Evolutionary conservation across 495 filamentous ascomycete species (phyloP), one percentile per base, ranked within the genome.

Genomic region (Clohesyomyces aquaticus): DNA sequence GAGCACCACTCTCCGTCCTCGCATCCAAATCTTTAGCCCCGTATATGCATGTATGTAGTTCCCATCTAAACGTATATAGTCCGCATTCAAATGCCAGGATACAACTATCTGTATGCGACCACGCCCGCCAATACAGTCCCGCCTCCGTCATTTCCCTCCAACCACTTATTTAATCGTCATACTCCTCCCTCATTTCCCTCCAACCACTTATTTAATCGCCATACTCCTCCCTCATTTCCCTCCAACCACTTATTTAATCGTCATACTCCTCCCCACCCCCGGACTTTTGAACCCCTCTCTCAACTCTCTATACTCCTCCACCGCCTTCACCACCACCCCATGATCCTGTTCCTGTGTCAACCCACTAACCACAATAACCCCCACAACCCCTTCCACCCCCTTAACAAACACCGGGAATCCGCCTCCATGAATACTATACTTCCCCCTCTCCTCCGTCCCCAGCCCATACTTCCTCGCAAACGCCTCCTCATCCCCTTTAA

Each of bases 281-380:
- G 65, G 65, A 32, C 65, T 67, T 55, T 46, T 35, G 35, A 49
- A 63, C 32, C 49, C 66, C 22, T 63, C 55, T 19, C 66, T 55
- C 55, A 68, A 52, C 58, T 67, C 65, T 25, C 42, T 67, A 26
- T 67, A 79, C 55, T 83, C 81, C 66, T 76, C 74, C 42, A 92
- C 75, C 8, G 82, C 83, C 73, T 90, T 84, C 1, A 88, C 81
- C 62, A 91, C 83, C 46, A 91, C 83, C 41, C 81, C 81, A 78
- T 93, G 90, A 75, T 91, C 88, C 74, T 91, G 83, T 72, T 89
- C 82, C 75, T 90, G 87, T 77, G 84, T 86, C 75, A 92, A 75
- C 52, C 89, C 89, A 73, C 84, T 88, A 11, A 92, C 88, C 19
- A 91, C 86, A 45, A 91, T 82, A 2, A 90, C 86, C 0, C 81